Evolutionary conservation across 805 yeast genomes (phyloP).

Genomic region (Sungouiella thailandica): DNA sequence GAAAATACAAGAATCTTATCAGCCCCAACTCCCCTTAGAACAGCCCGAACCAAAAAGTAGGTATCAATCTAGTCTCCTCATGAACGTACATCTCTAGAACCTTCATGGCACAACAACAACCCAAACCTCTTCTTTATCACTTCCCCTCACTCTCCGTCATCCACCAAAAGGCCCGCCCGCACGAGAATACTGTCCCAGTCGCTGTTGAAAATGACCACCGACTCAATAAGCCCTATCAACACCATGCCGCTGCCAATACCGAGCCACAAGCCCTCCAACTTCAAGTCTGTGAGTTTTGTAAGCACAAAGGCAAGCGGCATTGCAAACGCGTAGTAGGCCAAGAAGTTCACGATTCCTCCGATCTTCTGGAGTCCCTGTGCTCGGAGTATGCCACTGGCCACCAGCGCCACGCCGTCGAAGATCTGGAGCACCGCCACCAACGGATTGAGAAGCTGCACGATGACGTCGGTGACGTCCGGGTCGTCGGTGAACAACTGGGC

Average conservation of each 20-base stretch:
- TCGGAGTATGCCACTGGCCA: slow-evolving; percentile 67
- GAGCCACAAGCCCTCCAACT: slow-evolving; percentile 66
- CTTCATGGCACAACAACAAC: too few relatives aligned
- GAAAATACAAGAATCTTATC: too few relatives aligned
- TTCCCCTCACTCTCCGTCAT: too few relatives aligned
- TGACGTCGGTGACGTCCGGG: slow-evolving; percentile 46
- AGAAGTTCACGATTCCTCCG: slow-evolving; percentile 65
- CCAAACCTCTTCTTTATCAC: too few relatives aligned
- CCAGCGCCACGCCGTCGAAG: slow-evolving; percentile 65
- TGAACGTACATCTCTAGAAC: too few relatives aligned
- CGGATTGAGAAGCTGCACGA: slow-evolving; percentile 53
- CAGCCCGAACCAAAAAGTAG: too few relatives aligned
- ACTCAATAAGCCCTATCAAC: slow-evolving; percentile 47
- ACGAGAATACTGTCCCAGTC: slow-evolving; percentile 48
- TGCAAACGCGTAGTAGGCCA: slow-evolving; percentile 68
- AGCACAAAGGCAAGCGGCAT: slow-evolving; percentile 60
- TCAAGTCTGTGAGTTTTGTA: slow-evolving; percentile 41
- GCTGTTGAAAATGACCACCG: slow-evolving; percentile 40
- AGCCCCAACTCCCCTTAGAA: too few relatives aligned
- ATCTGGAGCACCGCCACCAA: slow-evolving; percentile 61
- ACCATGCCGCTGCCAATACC: slow-evolving; percentile 66
- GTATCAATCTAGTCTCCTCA: too few relatives aligned
- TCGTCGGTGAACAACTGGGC: slow-evolving; percentile 62
- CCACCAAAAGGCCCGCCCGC: slow-evolving; percentile 26
- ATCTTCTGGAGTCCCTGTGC: slow-evolving; percentile 73